Conservation (phyloP, 202 grass and related monocot species). For the Schoenoplectus tabernaemontani region DNA sequence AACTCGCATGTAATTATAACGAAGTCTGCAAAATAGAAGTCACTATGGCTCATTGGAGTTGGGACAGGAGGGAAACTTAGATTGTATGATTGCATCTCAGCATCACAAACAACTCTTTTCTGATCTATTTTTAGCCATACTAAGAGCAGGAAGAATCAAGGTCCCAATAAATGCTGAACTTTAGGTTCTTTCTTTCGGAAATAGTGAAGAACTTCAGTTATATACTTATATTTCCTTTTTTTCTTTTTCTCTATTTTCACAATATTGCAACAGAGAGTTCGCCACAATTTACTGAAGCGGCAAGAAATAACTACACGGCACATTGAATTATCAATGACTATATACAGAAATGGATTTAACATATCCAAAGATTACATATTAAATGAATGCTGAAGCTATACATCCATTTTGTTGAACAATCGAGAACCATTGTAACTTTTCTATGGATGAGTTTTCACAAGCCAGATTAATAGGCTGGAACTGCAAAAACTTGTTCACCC, state of each 20-base stretch:
- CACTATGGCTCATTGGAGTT: no score
- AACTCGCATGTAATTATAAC: no score
- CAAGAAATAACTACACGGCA: not conserved
- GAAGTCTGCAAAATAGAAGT: no score
- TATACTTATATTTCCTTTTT: no score
- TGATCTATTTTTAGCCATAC: no score
- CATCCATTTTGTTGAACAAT: not conserved
- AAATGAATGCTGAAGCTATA: not conserved
- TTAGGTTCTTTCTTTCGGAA: not conserved
- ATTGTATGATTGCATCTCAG: no score
- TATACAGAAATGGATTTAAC: not conserved
- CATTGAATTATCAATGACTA: not conserved
- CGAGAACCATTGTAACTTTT: not conserved
- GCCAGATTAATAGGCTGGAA: not conserved
- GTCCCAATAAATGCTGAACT: not conserved
- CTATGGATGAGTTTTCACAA: not conserved
- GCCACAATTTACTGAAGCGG: not conserved
- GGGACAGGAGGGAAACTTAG: no score
- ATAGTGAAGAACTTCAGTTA: not conserved
- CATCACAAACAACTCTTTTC: no score
- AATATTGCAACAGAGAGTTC: not conserved
- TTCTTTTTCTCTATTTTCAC: not conserved
- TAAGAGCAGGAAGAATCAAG: not conserved
- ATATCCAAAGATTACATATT: not conserved
- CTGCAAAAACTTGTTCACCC: not conserved